A percentile compares a stretch with the other conserved stretches of the same genome.
Conservation (phyloP, 31 red algal species). For the Asparagopsis taxiformis region DNA sequence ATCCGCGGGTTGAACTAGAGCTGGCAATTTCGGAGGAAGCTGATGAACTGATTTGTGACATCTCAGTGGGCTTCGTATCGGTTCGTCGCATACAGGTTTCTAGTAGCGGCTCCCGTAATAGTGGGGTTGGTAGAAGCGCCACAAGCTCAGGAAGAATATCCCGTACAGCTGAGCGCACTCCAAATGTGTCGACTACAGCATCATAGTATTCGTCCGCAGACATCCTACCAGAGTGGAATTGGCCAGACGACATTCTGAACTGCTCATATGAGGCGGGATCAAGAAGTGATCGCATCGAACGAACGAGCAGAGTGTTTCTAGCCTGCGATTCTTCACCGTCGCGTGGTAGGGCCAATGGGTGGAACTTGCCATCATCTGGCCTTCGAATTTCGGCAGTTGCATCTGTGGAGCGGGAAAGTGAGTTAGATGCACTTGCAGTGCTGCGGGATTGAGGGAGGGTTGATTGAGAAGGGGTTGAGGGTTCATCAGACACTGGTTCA, state of each 20-base stretch:
- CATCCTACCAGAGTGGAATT: constrained; percentile 47
- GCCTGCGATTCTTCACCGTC: constrained; percentile 47
- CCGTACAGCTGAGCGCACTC: constrained; percentile 58
- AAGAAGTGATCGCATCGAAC: constrained; percentile 47
- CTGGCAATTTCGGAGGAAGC: background rate
- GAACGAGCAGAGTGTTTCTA: constrained; percentile 40
- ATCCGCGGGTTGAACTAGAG: background rate
- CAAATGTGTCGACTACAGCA: constrained; percentile 56
- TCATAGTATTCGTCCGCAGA: constrained; percentile 60
- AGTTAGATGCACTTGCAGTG: background rate
- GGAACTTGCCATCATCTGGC: constrained; percentile 70
- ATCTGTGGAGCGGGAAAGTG: constrained; percentile 7
- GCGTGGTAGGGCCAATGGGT: constrained; percentile 40
- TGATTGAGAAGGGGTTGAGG: background rate
- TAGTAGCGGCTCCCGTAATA: constrained; percentile 51
- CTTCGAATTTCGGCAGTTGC: constrained; percentile 12
- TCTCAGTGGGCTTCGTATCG: constrained; percentile 14
- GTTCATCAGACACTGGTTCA: constrained; percentile 4
- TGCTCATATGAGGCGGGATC: constrained; percentile 71
- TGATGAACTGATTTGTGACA: background rate
- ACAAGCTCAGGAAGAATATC: constrained; percentile 74
- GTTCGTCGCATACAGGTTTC: constrained; percentile 48
- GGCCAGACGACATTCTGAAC: constrained; percentile 46
- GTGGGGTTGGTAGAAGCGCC: constrained; percentile 40
- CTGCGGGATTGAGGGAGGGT: background rate